Conservation (phyloP, 2,329 filamentous ascomycete genomes). For the Ophiosphaerella korrae region DNA sequence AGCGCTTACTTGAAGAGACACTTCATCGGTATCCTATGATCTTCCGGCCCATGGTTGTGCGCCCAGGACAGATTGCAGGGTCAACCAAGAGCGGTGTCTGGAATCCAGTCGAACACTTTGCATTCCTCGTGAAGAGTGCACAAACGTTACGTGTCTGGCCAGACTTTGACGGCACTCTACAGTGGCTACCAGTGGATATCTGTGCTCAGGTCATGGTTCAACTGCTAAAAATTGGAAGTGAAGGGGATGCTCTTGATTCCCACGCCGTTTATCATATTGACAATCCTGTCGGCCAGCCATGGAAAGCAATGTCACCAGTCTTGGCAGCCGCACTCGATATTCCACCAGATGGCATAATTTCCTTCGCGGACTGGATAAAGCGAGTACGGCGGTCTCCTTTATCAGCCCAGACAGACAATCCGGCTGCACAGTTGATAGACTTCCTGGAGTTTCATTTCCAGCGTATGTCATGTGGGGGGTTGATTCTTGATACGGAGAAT, state of each 20-base stretch:
- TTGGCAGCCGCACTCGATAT: slow-evolving; percentile 40
- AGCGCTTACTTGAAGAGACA: slow-evolving; percentile 57
- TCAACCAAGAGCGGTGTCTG: slow-evolving; percentile 57
- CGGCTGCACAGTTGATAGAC: slow-evolving; percentile 37
- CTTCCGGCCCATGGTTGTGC: slow-evolving; percentile 53
- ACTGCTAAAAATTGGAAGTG: slow-evolving; percentile 29
- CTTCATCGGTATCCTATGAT: slow-evolving; percentile 49
- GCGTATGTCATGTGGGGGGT: slow-evolving; percentile 54
- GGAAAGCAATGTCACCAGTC: slow-evolving; percentile 45
- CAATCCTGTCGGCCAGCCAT: slow-evolving; percentile 51
- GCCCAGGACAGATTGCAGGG: slow-evolving; percentile 61
- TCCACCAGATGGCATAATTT: slow-evolving; percentile 33
- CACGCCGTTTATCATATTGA: slow-evolving; percentile 53
- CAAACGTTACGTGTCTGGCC: slow-evolving; percentile 54
- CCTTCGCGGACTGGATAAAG: slow-evolving; percentile 50
- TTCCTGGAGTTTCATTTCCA: slow-evolving; percentile 45
- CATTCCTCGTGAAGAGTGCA: slow-evolving; percentile 57
- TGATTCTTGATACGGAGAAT: slow-evolving; percentile 48
- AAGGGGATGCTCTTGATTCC: slow-evolving; percentile 13
- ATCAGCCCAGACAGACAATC: slow-evolving; percentile 30
- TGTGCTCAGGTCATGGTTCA: slow-evolving; percentile 45
- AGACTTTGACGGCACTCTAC: slow-evolving; percentile 1
- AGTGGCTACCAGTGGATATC: slow-evolving; percentile 56
- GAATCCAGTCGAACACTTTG: slow-evolving; percentile 60
- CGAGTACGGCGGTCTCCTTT: slow-evolving; percentile 35